Conservation (phyloP, 768 basidiomycete genomes). For the Hericium coralloides region DNA sequence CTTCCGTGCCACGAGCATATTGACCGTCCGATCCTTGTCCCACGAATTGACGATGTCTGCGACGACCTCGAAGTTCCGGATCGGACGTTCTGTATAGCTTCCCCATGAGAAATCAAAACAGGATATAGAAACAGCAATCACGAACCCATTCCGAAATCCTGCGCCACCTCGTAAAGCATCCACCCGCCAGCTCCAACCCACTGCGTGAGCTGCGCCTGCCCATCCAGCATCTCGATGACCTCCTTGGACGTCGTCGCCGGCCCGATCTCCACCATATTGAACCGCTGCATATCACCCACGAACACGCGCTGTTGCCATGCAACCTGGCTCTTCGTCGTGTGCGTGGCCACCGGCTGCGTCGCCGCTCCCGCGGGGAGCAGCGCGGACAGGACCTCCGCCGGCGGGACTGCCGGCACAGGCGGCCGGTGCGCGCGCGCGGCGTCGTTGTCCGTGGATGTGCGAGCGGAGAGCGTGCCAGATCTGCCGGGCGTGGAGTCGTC, state of each 20-base stretch:
- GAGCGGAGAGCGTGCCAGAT: background rate
- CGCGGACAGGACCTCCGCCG: conserved; percentile 18
- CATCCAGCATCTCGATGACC: conserved; percentile 55
- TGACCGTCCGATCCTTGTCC: conserved; percentile 76
- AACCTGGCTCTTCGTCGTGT: conserved; percentile 12
- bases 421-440: conserved; percentile 19
- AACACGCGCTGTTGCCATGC: conserved; percentile 64
- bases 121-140: conserved; percentile 2
- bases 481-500: conserved; percentile 14
- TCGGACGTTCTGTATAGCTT: conserved; percentile 63
- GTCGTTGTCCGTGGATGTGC: conserved; percentile 12
- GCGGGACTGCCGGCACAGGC: conserved; percentile 31
- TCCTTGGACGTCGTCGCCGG: conserved; percentile 63
- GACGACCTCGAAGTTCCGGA: conserved; percentile 81
- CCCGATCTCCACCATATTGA: conserved; percentile 64
- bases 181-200: conserved; percentile 57
- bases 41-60: conserved; percentile 76
- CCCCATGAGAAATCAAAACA: background rate
- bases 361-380: conserved; percentile 5
- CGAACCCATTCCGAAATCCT: conserved; percentile 90
- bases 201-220: conserved; percentile 56
- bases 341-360: background rate
- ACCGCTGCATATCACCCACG: conserved; percentile 67
- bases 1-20: conserved; percentile 71
- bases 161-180: conserved; percentile 87